Evolutionary conservation across 495 filamentous ascomycete species (phyloP).

Genomic region (Podospora tetraspora): DNA sequence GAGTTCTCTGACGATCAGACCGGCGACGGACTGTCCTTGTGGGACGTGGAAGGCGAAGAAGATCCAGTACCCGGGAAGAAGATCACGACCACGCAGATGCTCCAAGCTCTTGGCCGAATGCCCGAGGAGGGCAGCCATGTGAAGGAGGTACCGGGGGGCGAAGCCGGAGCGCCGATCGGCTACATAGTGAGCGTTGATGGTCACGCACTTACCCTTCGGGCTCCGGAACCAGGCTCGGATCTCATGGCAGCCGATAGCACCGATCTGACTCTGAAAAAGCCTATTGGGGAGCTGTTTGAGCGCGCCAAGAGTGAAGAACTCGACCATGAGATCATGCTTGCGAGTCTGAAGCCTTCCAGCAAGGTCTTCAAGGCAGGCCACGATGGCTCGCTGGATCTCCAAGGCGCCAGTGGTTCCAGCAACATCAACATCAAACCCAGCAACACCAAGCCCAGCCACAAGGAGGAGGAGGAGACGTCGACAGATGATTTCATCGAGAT

Average conservation of each 20-base stretch:
- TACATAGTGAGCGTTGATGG: not conserved
- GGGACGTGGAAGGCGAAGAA: conserved; percentile 36
- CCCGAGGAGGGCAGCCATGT: conserved; percentile 35
- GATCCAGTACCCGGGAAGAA: conserved; percentile 40
- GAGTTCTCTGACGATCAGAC: conserved; percentile 22
- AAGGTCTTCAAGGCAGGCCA: not conserved
- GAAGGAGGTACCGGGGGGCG: conserved; percentile 40
- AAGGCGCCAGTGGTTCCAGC: not conserved
- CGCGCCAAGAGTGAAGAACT: not conserved
- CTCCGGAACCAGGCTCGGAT: not conserved
- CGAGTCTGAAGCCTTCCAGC: not conserved
- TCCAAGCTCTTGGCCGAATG: conserved; percentile 39
- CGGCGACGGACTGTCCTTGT: conserved; percentile 21
- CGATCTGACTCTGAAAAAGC: not conserved
- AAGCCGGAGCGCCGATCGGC: conserved; percentile 21
- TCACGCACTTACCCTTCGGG: not conserved
- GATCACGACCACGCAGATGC: conserved; percentile 42
- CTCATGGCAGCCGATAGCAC: not conserved
- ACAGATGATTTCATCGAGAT: not conserved
- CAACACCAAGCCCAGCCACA: not conserved
- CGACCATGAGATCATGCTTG: not conserved
- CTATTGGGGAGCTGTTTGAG: not conserved
- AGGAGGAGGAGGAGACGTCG: not conserved
- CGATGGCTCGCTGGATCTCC: not conserved
- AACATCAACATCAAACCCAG: not conserved